Percentiles rank a stretch among this genome's conserved stretches.
These are phyloP conservation scores for Globisporangium apiculatum DNA, from an alignment of 352 stramenopile genomes.

Conservation along the genomic window DNA sequence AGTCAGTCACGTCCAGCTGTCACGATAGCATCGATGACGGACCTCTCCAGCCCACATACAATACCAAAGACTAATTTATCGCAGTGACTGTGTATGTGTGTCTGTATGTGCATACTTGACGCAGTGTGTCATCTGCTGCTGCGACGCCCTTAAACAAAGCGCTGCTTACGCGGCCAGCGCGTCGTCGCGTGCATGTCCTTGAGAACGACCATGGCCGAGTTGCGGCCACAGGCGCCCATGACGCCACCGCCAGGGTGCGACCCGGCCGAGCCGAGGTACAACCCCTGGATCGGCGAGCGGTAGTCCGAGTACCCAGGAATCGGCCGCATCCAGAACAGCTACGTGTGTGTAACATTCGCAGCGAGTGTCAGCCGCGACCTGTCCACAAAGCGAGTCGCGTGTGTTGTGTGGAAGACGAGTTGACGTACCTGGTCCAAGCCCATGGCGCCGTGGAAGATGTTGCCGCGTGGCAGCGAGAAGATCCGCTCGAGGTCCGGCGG, in stretches of 20 bases:
- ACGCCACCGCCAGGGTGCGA: slow-evolving; percentile 88
- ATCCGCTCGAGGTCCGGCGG: slow-evolving; percentile 82
- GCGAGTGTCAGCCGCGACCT: background rate
- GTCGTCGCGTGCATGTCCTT: slow-evolving; percentile 38
- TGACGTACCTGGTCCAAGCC: slow-evolving; percentile 71
- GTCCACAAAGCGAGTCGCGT: background rate
- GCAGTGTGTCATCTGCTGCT: background rate
- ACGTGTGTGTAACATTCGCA: background rate
- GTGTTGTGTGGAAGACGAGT: background rate
- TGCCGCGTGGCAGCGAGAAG: slow-evolving; percentile 82
- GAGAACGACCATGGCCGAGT: slow-evolving; percentile 68
- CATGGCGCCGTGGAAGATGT: slow-evolving; percentile 90
- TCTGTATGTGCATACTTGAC: background rate
- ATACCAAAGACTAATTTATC: slow-evolving; percentile 9
- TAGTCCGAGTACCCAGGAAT: slow-evolving; percentile 81
- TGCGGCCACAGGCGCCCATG: slow-evolving; percentile 86
- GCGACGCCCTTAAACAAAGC: slow-evolving; percentile 1
- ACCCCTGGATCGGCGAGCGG: slow-evolving; percentile 62
- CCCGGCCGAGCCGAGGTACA: slow-evolving; percentile 84
- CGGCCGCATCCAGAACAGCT: slow-evolving; percentile 86
- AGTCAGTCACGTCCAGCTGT: background rate
- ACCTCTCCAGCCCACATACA: slow-evolving; percentile 1
- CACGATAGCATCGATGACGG: slow-evolving; percentile 13
- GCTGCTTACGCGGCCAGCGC: slow-evolving; percentile 1
- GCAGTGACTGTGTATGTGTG: background rate